Conservation (phyloP, 768 basidiomycete genomes). For the Mycena kentingensis region DNA sequence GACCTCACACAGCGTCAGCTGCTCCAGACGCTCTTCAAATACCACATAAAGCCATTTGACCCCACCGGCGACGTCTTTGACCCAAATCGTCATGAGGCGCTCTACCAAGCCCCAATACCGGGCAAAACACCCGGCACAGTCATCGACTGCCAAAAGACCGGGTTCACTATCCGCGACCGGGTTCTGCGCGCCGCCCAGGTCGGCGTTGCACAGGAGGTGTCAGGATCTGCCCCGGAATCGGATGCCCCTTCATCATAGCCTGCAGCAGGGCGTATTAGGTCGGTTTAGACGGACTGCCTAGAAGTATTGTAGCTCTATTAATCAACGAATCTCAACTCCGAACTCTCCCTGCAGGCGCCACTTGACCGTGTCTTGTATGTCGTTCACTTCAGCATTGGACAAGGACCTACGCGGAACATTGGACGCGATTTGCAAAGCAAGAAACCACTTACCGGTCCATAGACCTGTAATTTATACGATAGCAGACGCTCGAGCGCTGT, state of each 20-base stretch:
- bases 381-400: constrained; percentile 87
- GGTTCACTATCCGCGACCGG: constrained; percentile 93
- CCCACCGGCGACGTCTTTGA: constrained; percentile 92
- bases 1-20: constrained; percentile 90
- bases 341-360: constrained; percentile 59
- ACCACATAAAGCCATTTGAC: constrained; percentile 90
- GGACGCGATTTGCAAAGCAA: not conserved
- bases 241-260: constrained; percentile 31
- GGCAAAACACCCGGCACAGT: constrained; percentile 88
- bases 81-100: constrained; percentile 92
- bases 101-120: constrained; percentile 92
- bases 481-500: constrained; percentile 75
- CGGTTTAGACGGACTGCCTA: constrained; percentile 37
- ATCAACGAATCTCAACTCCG: constrained; percentile 86
- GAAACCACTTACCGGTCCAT: constrained; percentile 77
- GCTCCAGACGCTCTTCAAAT: constrained; percentile 86
- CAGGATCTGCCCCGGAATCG: constrained; percentile 19
- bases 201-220: constrained; percentile 81
- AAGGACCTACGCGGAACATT: constrained; percentile 58
- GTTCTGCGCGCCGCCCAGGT: constrained; percentile 94
- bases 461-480: constrained; percentile 91
- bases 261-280: constrained; percentile 28
- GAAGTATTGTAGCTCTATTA: constrained; percentile 40
- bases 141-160: constrained; percentile 86
- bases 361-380: constrained; percentile 66